Evolutionary conservation across 2,329 filamentous ascomycete species (phyloP).

Genomic region (Arthrobotrys sphaeroides): DNA sequence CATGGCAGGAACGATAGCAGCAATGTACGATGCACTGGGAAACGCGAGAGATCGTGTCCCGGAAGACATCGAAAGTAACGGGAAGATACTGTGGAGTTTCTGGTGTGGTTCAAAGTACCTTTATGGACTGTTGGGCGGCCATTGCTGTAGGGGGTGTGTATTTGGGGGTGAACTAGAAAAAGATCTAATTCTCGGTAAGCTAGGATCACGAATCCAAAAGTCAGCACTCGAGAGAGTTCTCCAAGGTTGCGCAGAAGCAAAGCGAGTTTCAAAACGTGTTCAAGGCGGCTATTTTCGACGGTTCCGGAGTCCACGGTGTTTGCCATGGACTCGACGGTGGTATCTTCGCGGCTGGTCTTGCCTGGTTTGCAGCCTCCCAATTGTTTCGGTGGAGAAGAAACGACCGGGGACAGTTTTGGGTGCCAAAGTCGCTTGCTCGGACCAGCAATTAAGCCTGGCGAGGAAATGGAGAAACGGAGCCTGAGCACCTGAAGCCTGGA

Average conservation of each 20-base stretch:
- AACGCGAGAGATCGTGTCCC: slow-evolving; percentile 45
- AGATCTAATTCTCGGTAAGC: slow-evolving; percentile 29
- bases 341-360: slow-evolving; percentile 37
- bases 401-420: slow-evolving; percentile 34
- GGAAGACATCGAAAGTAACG: slow-evolving; percentile 21
- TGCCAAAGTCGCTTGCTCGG: slow-evolving; percentile 6
- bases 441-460: slow-evolving; percentile 29
- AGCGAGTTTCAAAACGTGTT: slow-evolving; percentile 31
- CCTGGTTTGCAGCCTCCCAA: slow-evolving; percentile 37
- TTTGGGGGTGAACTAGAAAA: slow-evolving; percentile 37
- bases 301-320: slow-evolving; percentile 27
- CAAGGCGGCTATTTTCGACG: slow-evolving; percentile 43
- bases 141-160: slow-evolving; percentile 41
- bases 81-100: background rate
- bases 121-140: slow-evolving; percentile 52
- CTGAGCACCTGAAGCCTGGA: background rate
- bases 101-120: slow-evolving; percentile 41
- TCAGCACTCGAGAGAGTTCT: slow-evolving; percentile 40
- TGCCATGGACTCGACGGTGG: slow-evolving; percentile 10
- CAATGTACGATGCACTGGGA: slow-evolving; percentile 1
- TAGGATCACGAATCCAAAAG: slow-evolving; percentile 17
- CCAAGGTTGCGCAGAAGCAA: slow-evolving; percentile 27
- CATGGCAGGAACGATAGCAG: slow-evolving; percentile 1
- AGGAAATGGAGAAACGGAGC: slow-evolving; percentile 8
- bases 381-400: slow-evolving; percentile 42